Base-by-base conservation (phyloP, 495 filamentous ascomycete genomes). In the Copromyces sp. region DNA sequence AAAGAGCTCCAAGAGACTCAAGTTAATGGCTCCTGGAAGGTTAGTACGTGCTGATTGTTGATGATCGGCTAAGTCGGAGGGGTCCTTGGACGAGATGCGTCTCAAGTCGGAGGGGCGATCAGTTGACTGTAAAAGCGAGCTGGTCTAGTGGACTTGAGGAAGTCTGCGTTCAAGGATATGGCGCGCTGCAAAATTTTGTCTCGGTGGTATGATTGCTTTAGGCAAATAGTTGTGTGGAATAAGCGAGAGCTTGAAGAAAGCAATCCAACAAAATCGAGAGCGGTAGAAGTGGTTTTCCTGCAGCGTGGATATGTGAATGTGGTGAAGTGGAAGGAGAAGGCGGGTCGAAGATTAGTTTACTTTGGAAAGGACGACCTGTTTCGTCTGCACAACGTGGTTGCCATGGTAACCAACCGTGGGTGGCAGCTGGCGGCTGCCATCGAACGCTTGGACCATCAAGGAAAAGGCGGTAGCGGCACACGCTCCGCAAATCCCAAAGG, bases 1-100 rank as follows among this genome's bases (percentile, higher is more conserved):
- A 83, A 81, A 74, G 81, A 84, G 83, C 84, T 86, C 86, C 87
- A 88, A 89, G 88, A 89, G 82, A 85, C 84, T 87, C 87, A 87
- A 89, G 68, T 82, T 78, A 89, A 89, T 87, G 88, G 84, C 86
- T 90, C 87, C 86, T 88, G 85, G 83, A 82, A 81, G 80, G 82
- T 82, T 84, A 83, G 82, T 83, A 86, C 85, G 82, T 85, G 81
- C 83, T 83, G 74, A 65, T 81, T 70, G 80, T 80, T 74, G 81
- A 75, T 84, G 78, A 73, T 84, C 84, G 83, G 84, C 85, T 69
- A 81, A 83, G 82, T 86, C 83, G 83, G 82, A 79, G 71, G 72
- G 72, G 81, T 78, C 79, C 84, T 82, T 75, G 72, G 53, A 35
- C 65, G 74, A 74, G 80, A 77, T 76, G 76, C 73, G 75, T 77